Conservation (phyloP, 352 stramenopile genomes). For the Globisporangium canariense region DNA sequence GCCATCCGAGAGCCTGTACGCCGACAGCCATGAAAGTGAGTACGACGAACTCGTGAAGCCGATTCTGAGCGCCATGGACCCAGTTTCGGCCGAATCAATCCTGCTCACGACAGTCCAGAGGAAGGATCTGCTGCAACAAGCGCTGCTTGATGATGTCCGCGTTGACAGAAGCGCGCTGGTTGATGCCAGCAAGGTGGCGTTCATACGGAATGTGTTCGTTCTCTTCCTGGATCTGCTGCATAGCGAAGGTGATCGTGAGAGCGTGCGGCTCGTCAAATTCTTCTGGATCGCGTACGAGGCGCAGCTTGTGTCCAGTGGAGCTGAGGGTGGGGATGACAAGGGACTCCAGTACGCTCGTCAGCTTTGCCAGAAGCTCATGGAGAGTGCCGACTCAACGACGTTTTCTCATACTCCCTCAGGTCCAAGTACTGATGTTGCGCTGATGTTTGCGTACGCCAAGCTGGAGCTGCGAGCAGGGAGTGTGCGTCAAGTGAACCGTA, state of each 20-base stretch:
- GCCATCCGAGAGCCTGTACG: conserved; percentile 23
- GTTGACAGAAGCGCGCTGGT: conserved; percentile 20
- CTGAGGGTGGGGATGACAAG: neutral
- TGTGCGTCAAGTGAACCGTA: conserved; percentile 36
- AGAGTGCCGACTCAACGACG: neutral
- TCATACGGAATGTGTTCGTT: conserved; percentile 36
- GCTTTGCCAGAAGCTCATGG: conserved; percentile 35
- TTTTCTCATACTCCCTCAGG: neutral
- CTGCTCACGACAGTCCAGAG: conserved; percentile 28
- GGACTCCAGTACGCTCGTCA: conserved; percentile 21
- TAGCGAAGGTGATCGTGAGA: conserved; percentile 10
- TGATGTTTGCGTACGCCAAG: conserved; percentile 52
- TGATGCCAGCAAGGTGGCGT: conserved; percentile 41
- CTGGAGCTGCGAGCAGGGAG: conserved; percentile 49
- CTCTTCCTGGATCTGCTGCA: conserved; percentile 27
- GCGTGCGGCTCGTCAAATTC: conserved; percentile 25
- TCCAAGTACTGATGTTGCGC: conserved; percentile 16
- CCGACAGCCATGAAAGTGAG: conserved; percentile 30
- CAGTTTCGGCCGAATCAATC: conserved; percentile 18
- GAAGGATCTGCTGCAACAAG: conserved; percentile 22
- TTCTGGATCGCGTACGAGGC: conserved; percentile 54
- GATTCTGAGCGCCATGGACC: conserved; percentile 45
- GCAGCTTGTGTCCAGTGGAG: conserved; percentile 14
- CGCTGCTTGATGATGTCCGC: conserved; percentile 23
- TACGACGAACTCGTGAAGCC: conserved; percentile 32